Evolutionary conservation across 768 basidiomycete species (phyloP), one percentile per base, ranked within the genome.

Genomic region (Tulasnella sp.): DNA sequence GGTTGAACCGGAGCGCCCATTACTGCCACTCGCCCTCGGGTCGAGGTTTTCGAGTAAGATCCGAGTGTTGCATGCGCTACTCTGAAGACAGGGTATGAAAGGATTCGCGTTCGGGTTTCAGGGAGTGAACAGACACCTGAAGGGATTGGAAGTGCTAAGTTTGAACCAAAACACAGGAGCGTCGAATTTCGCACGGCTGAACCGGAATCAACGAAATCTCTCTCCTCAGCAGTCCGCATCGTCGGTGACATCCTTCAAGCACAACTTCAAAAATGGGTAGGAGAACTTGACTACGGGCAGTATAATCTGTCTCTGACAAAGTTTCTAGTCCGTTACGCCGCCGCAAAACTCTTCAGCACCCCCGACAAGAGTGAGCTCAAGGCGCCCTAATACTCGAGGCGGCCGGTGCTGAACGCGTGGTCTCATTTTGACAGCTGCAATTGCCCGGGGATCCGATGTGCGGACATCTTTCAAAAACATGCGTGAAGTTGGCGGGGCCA

Each of bases 401-500:
- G 12, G 21, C 46, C 27, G 39, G 48, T 58, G 44, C 77, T 68
- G 34, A 68, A 68, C 18, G 1, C 31, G 42, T 74, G 40, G 74
- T 72, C 72, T 46, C 73, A 24, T 71, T 79, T 80, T 74, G 82
- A 52, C 85, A 97, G 95, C 94, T 86, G 92, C 97, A 84, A 93
- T 91, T 85, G 93, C 97, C 80, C 93, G 94, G 84, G 96, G 96
- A 84, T 96, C 97, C 89, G 96, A 98, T 90, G 91, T 98, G 85
- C 94, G 97, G 84, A 99, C 98, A 73, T 97, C 98, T 89, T 99
- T 98, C 92, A 99, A 99, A 93, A 99, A 99, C 91, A 99, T 98
- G 95, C 92, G 95, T 82, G 98, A 99, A 88, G 98, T 99, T 79
- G 97, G 94, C 75, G 97, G 97, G 82, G 96, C 94, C 82, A 89